Base-by-base conservation (phyloP, 768 basidiomycete genomes). In the Podaxis rugospora region DNA sequence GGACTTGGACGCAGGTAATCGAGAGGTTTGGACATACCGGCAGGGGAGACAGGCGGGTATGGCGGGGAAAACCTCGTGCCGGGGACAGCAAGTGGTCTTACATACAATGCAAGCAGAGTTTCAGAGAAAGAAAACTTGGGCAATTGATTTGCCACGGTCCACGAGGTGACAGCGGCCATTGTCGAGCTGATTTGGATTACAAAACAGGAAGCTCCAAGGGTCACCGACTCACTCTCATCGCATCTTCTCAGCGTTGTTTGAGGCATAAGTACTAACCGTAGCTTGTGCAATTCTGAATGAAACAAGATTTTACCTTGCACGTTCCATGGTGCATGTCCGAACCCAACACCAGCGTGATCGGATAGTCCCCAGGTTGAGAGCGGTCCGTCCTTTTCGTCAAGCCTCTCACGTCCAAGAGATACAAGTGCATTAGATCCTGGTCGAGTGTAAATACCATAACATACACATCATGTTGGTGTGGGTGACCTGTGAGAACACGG, bases 1-100 rank as follows among this genome's bases (percentile, higher is more conserved):
- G 89, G 87, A 68, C 84, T 88, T 52, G 81, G 74, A 55, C 81
- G 80, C 63, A 82, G 79, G 66, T 87, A 82, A 67, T 87, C 81
- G 60, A 85, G 76, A 21, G 77, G 68, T 28, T 25, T 47, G 11
- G 71, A 66, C 72, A 72, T 74, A 63, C 64, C 49, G 66, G 64
- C 55, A 63, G 57, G 35, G 46, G 42, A 51, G 53, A 27, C 25
- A 53, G 39, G 52, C 55, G 18, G 36, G 25, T 23, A 55, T 42
- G 54, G 23, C 39, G 40, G 39, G 5, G 5, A 39, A 18, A 28
- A 23, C 35, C 35, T 54, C 36, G 32, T 27, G 37, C 36, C 3
- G 36, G 23, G 35, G 52, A 23, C 3, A 23, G 52, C 52, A 44
- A 52, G 16, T 7, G 18, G 59, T 52, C 28, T 61, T 39, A 39